Evolutionary conservation across 768 basidiomycete genomes (phyloP).

Genomic region (Mycena sanguinolenta): DNA sequence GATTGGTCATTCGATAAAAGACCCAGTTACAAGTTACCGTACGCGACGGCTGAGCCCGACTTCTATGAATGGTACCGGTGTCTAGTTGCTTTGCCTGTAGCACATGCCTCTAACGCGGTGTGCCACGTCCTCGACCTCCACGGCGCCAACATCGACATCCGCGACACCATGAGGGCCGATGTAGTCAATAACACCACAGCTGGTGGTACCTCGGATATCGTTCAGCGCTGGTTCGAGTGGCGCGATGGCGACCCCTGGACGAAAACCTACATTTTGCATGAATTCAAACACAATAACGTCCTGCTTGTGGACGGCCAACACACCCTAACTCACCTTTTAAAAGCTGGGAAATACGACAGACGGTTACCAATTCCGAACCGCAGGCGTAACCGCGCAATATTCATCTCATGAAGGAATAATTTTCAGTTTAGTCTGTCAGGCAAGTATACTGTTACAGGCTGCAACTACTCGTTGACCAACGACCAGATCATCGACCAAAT

Average conservation of each 20-base stretch:
- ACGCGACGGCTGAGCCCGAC: neutral
- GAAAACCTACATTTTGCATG: neutral
- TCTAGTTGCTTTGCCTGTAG: neutral
- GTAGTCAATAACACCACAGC: neutral
- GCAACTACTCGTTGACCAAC: neutral
- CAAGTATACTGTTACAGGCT: constrained; percentile 3
- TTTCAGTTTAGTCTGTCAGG: neutral
- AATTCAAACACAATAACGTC: neutral
- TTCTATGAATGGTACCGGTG: neutral
- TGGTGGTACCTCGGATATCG: neutral
- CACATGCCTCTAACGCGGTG: constrained; percentile 1
- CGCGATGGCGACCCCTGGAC: neutral
- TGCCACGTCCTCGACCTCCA: neutral
- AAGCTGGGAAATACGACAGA: neutral
- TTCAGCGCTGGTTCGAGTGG: neutral
- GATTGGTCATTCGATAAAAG: neutral
- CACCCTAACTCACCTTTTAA: neutral
- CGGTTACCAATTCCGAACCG: neutral
- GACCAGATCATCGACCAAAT: constrained; percentile 9
- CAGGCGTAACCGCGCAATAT: neutral
- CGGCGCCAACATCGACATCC: neutral
- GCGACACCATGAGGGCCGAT: neutral
- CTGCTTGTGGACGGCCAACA: neutral
- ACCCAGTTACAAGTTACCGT: neutral
- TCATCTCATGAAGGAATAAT: neutral